Base-by-base conservation (phyloP, 1,284 basidiomycete genomes). In the Cryptococcus wingfieldii region DNA sequence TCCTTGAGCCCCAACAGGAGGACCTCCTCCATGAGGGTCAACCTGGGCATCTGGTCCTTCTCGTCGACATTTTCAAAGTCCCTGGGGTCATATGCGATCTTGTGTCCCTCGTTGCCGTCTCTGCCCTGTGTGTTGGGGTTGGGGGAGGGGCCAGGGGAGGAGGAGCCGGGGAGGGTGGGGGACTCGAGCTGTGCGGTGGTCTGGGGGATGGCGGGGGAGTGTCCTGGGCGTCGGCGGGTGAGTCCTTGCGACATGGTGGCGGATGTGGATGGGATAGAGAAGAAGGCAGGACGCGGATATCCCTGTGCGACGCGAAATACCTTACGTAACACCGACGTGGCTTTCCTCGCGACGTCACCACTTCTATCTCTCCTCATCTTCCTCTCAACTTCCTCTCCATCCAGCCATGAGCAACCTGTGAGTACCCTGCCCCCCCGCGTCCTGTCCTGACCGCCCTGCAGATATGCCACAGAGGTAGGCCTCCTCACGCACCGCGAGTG, bases 21-120 rank as follows among this genome's bases (percentile, higher is more conserved):
- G 16, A 98, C 86, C 79, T 98, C 96, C 79, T 98, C 95, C 89
- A 98, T 91, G 55, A 98, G 83, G 9, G 95, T 98, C 65, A 98
- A 79, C 58, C 83, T 82, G 0, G 95, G 96, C 75, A 88, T 83
- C 72, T 84, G 85, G 38, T 79, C 80, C 55, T 85, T 84, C 75
- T 96, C 90, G 47, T 83, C 83, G 48, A 85, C 85, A 67, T 86
- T 81, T 65, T 87, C 84, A 63, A 97, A 78, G 78, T 98, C 96
- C 54, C 93, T 80, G 1, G 94, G 94, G 79, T 99, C 95, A 71
- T 83, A 98, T 2, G 95, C 95, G 67, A 98, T 84, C 78, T 87
- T 90, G 67, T 81, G 84, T 38, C 90, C 84, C 45, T 89, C 87
- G 62, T 87, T 86, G 61, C 92, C 86, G 1, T 89, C 88, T 46